Percentiles rank a stretch among this genome's conserved stretches.
These are phyloP conservation scores for Oryza punctata DNA, from an alignment of 176 grass and related monocot genomes.

Conservation along the genomic window DNA sequence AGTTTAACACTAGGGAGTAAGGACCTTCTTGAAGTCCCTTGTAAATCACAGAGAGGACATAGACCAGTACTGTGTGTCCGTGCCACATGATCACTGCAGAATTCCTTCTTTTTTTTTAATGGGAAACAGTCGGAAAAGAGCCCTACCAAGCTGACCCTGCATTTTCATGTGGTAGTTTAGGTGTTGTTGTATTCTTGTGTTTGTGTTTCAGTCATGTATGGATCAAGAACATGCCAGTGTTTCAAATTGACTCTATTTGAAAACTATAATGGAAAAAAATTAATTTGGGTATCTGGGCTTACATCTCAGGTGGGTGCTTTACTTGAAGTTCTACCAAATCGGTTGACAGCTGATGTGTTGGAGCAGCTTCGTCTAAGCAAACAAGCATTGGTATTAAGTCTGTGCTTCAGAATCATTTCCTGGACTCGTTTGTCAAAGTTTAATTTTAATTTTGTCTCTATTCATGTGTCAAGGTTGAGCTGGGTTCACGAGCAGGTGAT, in stretches of 20 bases:
- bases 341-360: conserved; percentile 87
- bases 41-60: background rate
- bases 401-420: conserved; percentile 24
- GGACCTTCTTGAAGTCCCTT: background rate
- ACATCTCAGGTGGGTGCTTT: conserved; percentile 73
- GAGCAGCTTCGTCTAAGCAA: conserved; percentile 98
- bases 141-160: conserved; percentile 17
- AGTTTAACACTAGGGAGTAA: background rate
- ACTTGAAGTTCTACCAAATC: conserved; percentile 97
- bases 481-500: conserved; percentile 93
- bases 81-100: conserved; percentile 5
- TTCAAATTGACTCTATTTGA: background rate
- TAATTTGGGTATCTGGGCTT: background rate
- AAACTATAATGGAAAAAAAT: background rate
- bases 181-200: conserved; percentile 11
- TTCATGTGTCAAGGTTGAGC: conserved; percentile 73
- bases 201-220: background rate
- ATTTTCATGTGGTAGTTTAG: conserved; percentile 13
- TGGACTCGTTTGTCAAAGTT: conserved; percentile 6
- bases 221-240: background rate
- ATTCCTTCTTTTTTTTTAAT: conserved; percentile 21
- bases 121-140: background rate
- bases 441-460: conserved; percentile 29
- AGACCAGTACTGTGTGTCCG: background rate
- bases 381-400: conserved; percentile 71